A percentile compares a stretch with the other conserved stretches of the same genome.
phyloP scores from a whole-genome alignment of 768 basidiomycete genomes.

The Coprinopsis strossmayeri region DNA sequence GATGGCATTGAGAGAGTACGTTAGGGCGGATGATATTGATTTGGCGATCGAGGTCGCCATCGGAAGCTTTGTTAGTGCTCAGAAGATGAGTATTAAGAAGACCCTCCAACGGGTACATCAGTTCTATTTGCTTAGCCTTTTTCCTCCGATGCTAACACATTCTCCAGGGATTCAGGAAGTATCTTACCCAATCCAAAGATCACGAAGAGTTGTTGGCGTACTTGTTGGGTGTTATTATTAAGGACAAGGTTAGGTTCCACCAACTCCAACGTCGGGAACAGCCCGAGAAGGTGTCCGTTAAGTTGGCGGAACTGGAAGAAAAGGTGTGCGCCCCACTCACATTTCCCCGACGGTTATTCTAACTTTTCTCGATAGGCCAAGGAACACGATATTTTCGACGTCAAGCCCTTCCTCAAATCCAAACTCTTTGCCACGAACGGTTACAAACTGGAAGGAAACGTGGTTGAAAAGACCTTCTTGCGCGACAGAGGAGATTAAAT shows the following conservation, averaged over 20 bases:
- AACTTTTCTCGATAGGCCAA: slow-evolving; percentile 57
- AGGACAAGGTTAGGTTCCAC: slow-evolving; percentile 84
- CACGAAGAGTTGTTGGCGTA: slow-evolving; percentile 95
- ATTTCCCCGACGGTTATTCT: neutral
- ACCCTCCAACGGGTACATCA: slow-evolving; percentile 82
- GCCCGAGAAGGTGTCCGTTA: slow-evolving; percentile 71
- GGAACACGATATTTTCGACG: slow-evolving; percentile 94
- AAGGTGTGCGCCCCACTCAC: slow-evolving; percentile 45
- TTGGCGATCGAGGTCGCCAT: slow-evolving; percentile 94
- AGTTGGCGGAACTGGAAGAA: slow-evolving; percentile 78
- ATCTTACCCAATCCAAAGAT: slow-evolving; percentile 91
- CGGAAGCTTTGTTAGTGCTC: slow-evolving; percentile 90
- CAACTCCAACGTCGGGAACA: slow-evolving; percentile 73
- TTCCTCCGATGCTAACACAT: no score
- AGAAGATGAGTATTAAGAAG: slow-evolving; percentile 98
- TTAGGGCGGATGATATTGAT: slow-evolving; percentile 93
- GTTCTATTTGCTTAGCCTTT: neutral
- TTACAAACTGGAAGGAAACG: slow-evolving; percentile 62
- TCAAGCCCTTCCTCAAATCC: slow-evolving; percentile 77
- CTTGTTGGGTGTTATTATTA: slow-evolving; percentile 88
- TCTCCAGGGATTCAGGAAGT: slow-evolving; percentile 88
- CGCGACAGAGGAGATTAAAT: neutral
- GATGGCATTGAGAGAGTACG: slow-evolving; percentile 96
- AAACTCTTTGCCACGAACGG: slow-evolving; percentile 86
- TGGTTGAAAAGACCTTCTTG: slow-evolving; percentile 63